Evolutionary conservation across 352 stramenopile genomes (phyloP).

Genomic region (Peronospora belbahrii): DNA sequence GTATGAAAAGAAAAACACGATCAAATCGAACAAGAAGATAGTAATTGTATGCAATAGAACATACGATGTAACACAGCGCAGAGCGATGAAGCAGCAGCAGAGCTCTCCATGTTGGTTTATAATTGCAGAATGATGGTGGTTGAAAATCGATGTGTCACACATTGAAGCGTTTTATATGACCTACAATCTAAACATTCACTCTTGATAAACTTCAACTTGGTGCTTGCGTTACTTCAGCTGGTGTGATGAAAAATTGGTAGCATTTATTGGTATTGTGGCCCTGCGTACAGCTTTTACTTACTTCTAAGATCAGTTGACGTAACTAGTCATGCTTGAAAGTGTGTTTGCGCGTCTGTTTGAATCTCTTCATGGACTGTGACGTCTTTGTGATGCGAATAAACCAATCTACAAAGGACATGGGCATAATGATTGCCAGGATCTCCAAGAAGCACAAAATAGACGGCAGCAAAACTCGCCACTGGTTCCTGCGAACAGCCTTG

Average conservation of each 20-base stretch:
- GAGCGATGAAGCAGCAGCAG: constrained; percentile 4
- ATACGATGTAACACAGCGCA: background rate
- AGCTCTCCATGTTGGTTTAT: constrained; percentile 12
- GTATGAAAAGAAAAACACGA: background rate
- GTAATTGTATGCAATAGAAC: background rate
- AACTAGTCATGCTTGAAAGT: constrained; percentile 30
- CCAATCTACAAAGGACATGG: constrained; percentile 33
- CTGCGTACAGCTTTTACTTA: too few species aligned
- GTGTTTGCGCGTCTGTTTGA: constrained; percentile 43
- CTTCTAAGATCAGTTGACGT: background rate
- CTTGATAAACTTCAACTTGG: too few species aligned
- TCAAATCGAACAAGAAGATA: background rate
- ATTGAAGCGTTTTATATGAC: background rate
- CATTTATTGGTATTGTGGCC: too few species aligned
- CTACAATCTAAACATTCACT: too few species aligned
- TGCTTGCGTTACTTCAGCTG: too few species aligned
- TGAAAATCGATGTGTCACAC: background rate
- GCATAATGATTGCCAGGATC: constrained; percentile 25
- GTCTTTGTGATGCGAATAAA: constrained; percentile 33
- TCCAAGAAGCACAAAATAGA: constrained; percentile 26
- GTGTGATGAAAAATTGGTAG: too few species aligned
- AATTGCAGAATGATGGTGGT: constrained; percentile 4
- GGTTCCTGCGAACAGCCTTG: constrained; percentile 37
- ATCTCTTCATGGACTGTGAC: constrained; percentile 37
- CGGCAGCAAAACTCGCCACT: constrained; percentile 36